Conservation (phyloP, 208 protist species). For the Wallacemonas collosoma region DNA sequence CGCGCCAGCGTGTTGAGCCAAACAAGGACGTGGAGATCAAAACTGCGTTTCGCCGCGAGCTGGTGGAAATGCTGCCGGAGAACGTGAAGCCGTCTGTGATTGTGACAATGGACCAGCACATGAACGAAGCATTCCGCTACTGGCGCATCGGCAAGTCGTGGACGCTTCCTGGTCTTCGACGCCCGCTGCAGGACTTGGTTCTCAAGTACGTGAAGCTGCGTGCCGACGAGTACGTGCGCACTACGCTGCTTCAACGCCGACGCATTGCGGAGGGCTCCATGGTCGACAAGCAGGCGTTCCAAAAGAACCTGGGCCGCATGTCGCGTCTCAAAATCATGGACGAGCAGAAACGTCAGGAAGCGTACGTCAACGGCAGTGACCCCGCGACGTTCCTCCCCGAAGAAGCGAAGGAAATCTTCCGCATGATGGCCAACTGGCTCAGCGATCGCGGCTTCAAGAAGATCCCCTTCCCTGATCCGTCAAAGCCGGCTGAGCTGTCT, state of each 20-base stretch:
- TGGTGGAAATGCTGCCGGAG: constrained; percentile 99
- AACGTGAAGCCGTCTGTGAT: constrained; percentile 97
- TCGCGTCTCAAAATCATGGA: constrained; percentile 99
- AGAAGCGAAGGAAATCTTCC: constrained; percentile 99
- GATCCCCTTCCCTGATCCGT: constrained; percentile 99
- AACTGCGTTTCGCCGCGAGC: constrained; percentile 99
- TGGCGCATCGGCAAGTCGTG: constrained; percentile 99
- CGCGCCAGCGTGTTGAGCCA: constrained; percentile 99
- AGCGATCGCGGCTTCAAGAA: constrained; percentile 99
- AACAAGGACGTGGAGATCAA: constrained; percentile 99
- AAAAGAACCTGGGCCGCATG: constrained; percentile 99
- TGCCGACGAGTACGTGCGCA: constrained; percentile 99
- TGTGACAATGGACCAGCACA: constrained; percentile 99
- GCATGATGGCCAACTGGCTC: constrained; percentile 99
- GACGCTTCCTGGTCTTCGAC: constrained; percentile 98
- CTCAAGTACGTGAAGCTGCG: constrained; percentile 99
- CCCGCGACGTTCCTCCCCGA: constrained; percentile 87
- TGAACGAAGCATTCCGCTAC: constrained; percentile 99
- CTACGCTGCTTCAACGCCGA: constrained; percentile 99
- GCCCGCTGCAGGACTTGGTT: constrained; percentile 99
- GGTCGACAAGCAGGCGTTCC: constrained; percentile 99
- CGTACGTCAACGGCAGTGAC: constrained; percentile 99
- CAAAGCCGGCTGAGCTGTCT: constrained; percentile 99
- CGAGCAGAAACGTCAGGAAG: constrained; percentile 99
- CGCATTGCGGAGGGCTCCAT: constrained; percentile 98